These are phyloP conservation scores for Coemansia sp. DNA, from an alignment of 192 early-diverging fungal species.

Conservation along the genomic window DNA sequence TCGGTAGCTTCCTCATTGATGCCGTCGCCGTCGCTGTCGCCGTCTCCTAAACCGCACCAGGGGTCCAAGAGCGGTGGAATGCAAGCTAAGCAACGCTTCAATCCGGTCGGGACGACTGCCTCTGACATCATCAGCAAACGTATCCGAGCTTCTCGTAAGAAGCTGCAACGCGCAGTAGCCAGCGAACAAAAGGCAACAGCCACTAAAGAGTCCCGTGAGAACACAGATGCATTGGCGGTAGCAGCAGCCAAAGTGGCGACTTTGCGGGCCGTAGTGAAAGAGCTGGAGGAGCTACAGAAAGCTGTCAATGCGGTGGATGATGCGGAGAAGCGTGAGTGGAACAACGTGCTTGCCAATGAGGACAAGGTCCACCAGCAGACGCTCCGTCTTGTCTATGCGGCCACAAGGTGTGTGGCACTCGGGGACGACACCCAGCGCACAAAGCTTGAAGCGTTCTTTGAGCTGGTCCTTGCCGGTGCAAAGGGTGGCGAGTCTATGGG, in stretches of 20 bases:
- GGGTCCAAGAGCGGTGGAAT: background rate
- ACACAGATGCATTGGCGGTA: background rate
- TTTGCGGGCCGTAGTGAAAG: constrained; percentile 23
- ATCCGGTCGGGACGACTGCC: background rate
- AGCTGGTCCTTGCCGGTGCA: constrained; percentile 13
- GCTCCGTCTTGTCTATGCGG: constrained; percentile 35
- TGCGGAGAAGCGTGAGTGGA: constrained; percentile 1
- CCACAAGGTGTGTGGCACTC: background rate
- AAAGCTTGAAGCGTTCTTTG: constrained; percentile 16
- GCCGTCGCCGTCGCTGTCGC: constrained; percentile 7
- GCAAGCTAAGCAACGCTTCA: background rate
- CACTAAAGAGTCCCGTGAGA: background rate
- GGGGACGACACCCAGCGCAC: background rate
- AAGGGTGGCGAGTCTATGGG: background rate
- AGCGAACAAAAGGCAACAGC: constrained; percentile 13
- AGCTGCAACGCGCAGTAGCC: constrained; percentile 27
- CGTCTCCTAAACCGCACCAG: background rate
- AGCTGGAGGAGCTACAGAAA: constrained; percentile 23
- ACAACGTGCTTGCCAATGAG: constrained; percentile 6
- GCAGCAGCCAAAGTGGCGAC: constrained; percentile 2
- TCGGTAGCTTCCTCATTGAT: background rate
- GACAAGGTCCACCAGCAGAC: constrained; percentile 20
- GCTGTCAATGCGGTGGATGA: background rate
- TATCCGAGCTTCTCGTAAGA: constrained; percentile 22
- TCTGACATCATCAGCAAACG: constrained; percentile 16